phyloP scores from a whole-genome alignment of 331 rosid genomes.

The Quercus phellos region DNA sequence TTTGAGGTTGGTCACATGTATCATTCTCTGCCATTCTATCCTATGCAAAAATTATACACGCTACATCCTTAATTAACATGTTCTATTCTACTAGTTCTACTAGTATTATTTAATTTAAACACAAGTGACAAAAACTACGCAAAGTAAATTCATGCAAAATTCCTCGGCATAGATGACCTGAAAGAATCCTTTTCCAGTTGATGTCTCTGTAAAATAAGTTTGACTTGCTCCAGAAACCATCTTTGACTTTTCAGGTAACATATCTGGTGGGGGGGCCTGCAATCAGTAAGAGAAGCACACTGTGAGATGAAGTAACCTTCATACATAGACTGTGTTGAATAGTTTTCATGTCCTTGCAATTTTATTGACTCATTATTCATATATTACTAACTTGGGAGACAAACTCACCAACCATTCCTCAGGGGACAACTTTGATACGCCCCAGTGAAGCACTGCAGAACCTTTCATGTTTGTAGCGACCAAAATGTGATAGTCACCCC shows the following conservation, averaged over 20 bases:
- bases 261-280: conserved; percentile 30
- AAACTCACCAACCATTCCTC: conserved; percentile 33
- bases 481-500: conserved; percentile 25
- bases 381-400: neutral
- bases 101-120: neutral
- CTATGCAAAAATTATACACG: too few relatives aligned
- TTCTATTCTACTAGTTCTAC: too few relatives aligned
- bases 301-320: neutral
- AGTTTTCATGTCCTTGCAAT: neutral
- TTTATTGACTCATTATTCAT: neutral
- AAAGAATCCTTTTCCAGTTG: conserved; percentile 25
- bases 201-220: conserved; percentile 24
- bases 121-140: neutral
- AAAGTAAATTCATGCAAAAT: neutral
- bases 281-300: conserved; percentile 5
- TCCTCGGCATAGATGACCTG: conserved; percentile 17
- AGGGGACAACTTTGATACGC: conserved; percentile 26
- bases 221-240: conserved; percentile 35
- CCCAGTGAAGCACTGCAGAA: conserved; percentile 34
- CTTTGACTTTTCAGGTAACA: conserved; percentile 30
- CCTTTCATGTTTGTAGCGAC: conserved; percentile 33
- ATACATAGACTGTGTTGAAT: neutral
- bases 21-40: too few relatives aligned
- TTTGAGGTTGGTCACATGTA: too few relatives aligned
- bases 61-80: too few relatives aligned